Percentiles rank a stretch among this genome's conserved stretches.
Evolutionary conservation across 1,139 yeast genomes (phyloP).

Genomic region (Meyerozyma guilliermondii): DNA sequence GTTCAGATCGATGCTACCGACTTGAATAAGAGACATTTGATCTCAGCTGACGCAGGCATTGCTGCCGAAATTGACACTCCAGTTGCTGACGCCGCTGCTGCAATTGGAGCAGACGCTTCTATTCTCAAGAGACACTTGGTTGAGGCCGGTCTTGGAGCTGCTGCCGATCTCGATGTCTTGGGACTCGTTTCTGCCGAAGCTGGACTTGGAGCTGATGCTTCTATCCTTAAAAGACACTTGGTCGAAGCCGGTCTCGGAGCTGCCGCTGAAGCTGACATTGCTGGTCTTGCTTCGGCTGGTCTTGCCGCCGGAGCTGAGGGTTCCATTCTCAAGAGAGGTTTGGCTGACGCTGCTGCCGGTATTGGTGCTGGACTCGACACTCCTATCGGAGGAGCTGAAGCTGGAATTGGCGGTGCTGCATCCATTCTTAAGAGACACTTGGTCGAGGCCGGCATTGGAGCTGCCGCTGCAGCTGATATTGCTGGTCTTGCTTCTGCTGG

Average conservation of each 20-base stretch:
- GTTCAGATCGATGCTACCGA: constrained; percentile 1
- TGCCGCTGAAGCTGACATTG: not conserved
- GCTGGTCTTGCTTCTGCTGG: constrained; percentile 5
- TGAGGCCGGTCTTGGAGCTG: constrained; percentile 7
- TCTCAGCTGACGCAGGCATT: not conserved
- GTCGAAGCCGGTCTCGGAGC: constrained; percentile 3
- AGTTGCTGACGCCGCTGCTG: not conserved
- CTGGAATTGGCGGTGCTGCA: not conserved
- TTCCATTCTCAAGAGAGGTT: constrained; percentile 8
- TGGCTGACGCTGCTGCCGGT: constrained; percentile 10
- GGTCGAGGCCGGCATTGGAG: constrained; percentile 6
- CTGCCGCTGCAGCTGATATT: constrained; percentile 9
- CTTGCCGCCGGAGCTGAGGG: constrained; percentile 1
- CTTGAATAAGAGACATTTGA: not conserved
- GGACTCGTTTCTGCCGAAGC: not conserved
- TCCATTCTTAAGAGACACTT: constrained; percentile 4
- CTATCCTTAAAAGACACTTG: constrained; percentile 3
- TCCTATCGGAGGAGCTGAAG: not conserved
- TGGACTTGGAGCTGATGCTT: too few species aligned
- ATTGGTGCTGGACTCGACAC: constrained; percentile 5
- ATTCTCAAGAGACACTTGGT: constrained; percentile 1
- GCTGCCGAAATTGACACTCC: not conserved
- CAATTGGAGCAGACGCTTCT: not conserved
- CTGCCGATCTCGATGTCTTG: constrained; percentile 8
- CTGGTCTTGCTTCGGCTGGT: constrained; percentile 1